Percentiles rank a stretch among this genome's conserved stretches.
Evolutionary conservation across 345 rosid genomes (phyloP).

Genomic region (Linum trigynum): DNA sequence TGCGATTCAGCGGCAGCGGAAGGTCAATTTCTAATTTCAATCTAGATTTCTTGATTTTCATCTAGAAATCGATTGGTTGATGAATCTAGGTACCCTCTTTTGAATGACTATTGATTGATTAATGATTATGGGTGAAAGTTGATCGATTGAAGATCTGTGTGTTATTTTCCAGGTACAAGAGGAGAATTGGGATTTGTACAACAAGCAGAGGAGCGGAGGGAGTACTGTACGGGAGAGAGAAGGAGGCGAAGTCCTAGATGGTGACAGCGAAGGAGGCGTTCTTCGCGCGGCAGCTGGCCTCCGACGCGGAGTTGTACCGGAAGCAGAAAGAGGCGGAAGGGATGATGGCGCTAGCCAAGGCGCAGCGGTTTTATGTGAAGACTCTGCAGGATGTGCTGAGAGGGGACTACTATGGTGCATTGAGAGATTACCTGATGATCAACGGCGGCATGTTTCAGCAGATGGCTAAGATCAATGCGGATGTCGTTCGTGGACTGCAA

Average conservation of each 20-base stretch:
- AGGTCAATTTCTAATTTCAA: no score
- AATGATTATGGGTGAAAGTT: background rate
- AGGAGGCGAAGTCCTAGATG: conserved; percentile 9
- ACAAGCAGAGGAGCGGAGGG: conserved; percentile 14
- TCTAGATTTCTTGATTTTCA: no score
- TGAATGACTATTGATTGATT: background rate
- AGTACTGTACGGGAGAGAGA: background rate
- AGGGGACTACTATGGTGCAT: conserved; percentile 6
- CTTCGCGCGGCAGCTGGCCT: conserved; percentile 9
- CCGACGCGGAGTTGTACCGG: conserved; percentile 12
- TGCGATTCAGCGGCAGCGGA: no score
- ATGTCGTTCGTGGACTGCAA: background rate
- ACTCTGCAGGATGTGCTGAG: conserved; percentile 10
- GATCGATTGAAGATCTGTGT: no score
- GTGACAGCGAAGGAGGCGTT: conserved; percentile 8
- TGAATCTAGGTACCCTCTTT: background rate
- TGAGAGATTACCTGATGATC: conserved; percentile 9
- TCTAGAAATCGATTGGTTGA: no score
- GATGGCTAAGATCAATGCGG: conserved; percentile 12
- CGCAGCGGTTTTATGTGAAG: conserved; percentile 12
- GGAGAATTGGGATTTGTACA: conserved; percentile 17
- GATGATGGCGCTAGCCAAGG: conserved; percentile 1
- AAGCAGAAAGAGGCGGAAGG: background rate
- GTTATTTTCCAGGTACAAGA: conserved; percentile 12
- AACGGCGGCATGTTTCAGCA: background rate